Conservation (phyloP, 345 rosid genomes). For the Passiflora organensis region DNA sequence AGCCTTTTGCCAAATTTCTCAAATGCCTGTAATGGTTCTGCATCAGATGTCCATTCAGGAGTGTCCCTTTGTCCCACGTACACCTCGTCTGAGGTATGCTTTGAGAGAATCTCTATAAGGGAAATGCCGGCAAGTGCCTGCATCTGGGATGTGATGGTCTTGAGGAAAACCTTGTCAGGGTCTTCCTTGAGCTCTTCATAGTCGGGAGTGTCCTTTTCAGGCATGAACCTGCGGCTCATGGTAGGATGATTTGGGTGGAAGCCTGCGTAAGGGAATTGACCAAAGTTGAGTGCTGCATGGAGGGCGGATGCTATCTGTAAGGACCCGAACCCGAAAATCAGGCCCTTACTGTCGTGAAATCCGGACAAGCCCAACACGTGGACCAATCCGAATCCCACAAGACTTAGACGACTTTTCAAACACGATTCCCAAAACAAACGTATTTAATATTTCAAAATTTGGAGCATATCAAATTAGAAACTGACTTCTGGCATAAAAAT, state of each 20-base stretch:
- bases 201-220: constrained; percentile 26
- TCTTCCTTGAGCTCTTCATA: constrained; percentile 23
- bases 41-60: constrained; percentile 36
- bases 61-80: constrained; percentile 30
- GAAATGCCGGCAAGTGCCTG: constrained; percentile 32
- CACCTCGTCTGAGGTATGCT: constrained; percentile 34
- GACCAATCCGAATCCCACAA: constrained; percentile 21
- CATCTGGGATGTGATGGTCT: constrained; percentile 24
- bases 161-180: constrained; percentile 28
- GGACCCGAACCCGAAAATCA: constrained; percentile 20
- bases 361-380: constrained; percentile 37
- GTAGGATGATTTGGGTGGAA: constrained; percentile 36
- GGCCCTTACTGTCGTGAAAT: constrained; percentile 59
- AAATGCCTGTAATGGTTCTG: constrained; percentile 21
- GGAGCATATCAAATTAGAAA: too few species aligned
- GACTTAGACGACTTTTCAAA: too few species aligned
- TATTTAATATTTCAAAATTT: too few species aligned
- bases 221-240: constrained; percentile 30
- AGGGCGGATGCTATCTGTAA: constrained; percentile 37
- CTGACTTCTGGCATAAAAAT: too few species aligned
- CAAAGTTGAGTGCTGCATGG: constrained; percentile 35
- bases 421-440: too few species aligned
- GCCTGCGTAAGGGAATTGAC: constrained; percentile 37
- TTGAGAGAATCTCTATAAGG: constrained; percentile 31
- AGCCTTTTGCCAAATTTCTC: constrained; percentile 26